Conservation (phyloP, 495 filamentous ascomycete species). For the Podospora australis region DNA sequence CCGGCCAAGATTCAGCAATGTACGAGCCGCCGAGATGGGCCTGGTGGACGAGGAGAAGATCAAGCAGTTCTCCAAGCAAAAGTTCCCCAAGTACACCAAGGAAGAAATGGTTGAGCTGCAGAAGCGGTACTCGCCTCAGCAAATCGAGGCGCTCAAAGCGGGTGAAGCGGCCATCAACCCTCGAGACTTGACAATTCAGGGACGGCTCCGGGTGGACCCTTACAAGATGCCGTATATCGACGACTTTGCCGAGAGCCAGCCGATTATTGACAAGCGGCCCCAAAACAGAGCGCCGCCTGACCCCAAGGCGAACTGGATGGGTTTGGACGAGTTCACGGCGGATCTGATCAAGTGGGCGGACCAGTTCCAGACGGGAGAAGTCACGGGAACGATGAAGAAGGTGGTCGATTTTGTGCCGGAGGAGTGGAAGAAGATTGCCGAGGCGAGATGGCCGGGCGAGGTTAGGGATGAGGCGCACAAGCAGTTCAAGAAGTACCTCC, state of each 20-base stretch:
- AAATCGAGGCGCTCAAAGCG: conserved; percentile 78
- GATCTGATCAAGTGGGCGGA: conserved; percentile 44
- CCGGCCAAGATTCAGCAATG: conserved; percentile 36
- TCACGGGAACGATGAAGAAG: conserved; percentile 24
- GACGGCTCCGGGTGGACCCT: conserved; percentile 60
- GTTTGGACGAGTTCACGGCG: conserved; percentile 52
- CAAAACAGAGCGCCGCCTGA: conserved; percentile 36
- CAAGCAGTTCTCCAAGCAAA: conserved; percentile 36
- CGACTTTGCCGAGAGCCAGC: conserved; percentile 72
- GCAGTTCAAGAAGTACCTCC: conserved; percentile 25
- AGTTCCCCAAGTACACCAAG: conserved; percentile 58
- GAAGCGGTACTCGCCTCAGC: conserved; percentile 67
- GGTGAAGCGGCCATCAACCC: conserved; percentile 78
- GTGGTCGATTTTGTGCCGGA: conserved; percentile 37
- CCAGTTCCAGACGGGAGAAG: conserved; percentile 16
- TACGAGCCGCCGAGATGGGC: conserved; percentile 39
- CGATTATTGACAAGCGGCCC: conserved; percentile 59
- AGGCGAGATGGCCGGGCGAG: conserved; percentile 23
- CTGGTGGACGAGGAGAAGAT: conserved; percentile 32
- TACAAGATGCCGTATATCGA: conserved; percentile 72
- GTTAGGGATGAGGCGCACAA: conserved; percentile 26
- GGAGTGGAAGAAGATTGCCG: conserved; percentile 19
- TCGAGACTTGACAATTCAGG: conserved; percentile 67
- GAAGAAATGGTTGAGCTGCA: conserved; percentile 58
- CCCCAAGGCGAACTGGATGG: conserved; percentile 57